Conservation (phyloP, 2,329 filamentous ascomycete genomes). For the Trichoderma koningii region DNA sequence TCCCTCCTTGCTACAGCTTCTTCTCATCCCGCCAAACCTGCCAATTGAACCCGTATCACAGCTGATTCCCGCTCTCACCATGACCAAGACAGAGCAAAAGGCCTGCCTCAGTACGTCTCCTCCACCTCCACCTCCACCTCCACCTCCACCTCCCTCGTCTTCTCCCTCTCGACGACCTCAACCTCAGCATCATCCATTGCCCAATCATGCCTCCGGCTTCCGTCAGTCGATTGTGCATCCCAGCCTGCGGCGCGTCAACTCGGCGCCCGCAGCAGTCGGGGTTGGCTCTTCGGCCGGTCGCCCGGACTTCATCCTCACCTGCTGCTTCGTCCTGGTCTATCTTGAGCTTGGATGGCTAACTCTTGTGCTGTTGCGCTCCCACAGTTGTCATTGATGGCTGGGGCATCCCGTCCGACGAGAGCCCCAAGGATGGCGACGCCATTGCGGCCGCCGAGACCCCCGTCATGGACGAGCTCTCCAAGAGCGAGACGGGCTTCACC, state of each 20-base stretch:
- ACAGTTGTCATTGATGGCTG: slow-evolving; percentile 98
- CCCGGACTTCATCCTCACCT: slow-evolving; percentile 47
- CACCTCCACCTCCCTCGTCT: slow-evolving; percentile 35
- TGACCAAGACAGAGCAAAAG: slow-evolving; percentile 60
- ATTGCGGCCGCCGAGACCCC: slow-evolving; percentile 93
- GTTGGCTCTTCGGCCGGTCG: slow-evolving; percentile 24
- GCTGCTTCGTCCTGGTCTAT: slow-evolving; percentile 57
- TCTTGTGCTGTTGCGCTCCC: slow-evolving; percentile 52
- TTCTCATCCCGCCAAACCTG: slow-evolving; percentile 8
- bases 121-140: slow-evolving; percentile 39
- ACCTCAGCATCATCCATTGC: slow-evolving; percentile 36
- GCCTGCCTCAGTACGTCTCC: slow-evolving; percentile 62
- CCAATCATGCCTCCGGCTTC: slow-evolving; percentile 27
- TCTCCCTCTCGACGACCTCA: slow-evolving; percentile 36
- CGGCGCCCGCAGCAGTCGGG: slow-evolving; percentile 30
- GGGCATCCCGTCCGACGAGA: slow-evolving; percentile 81
- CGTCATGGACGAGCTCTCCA: slow-evolving; percentile 89
- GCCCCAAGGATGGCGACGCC: slow-evolving; percentile 87
- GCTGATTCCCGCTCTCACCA: slow-evolving; percentile 37
- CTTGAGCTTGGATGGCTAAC: slow-evolving; percentile 63
- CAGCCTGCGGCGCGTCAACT: slow-evolving; percentile 32
- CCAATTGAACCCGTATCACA: slow-evolving; percentile 5
- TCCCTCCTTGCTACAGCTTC: slow-evolving; percentile 23
- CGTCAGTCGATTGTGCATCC: slow-evolving; percentile 27
- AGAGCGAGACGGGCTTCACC: slow-evolving; percentile 80